These are phyloP conservation scores for Sonneratia caseolaris DNA, from an alignment of 345 rosid species.

Conservation along the genomic window DNA sequence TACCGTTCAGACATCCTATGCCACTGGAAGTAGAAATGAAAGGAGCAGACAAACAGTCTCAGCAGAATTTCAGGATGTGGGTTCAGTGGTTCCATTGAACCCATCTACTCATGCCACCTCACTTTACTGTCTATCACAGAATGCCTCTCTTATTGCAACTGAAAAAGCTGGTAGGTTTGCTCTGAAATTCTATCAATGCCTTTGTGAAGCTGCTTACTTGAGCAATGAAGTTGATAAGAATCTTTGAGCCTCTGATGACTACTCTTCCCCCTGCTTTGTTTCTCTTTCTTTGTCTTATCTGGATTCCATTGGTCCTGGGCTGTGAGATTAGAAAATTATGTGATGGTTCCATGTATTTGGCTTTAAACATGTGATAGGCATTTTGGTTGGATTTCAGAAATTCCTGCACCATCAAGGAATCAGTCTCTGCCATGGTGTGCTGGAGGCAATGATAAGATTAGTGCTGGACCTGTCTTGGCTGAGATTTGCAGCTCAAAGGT, in stretches of 20 bases:
- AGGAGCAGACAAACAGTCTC: constrained; percentile 30
- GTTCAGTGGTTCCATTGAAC: constrained; percentile 18
- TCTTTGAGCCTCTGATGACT: neutral
- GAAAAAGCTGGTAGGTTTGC: constrained; percentile 23
- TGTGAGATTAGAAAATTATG: neutral
- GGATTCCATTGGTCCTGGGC: neutral
- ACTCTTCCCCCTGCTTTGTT: neutral
- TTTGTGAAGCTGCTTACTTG: neutral
- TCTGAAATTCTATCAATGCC: neutral
- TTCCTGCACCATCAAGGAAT: constrained; percentile 18
- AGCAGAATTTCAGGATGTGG: constrained; percentile 33
- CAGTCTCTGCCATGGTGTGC: constrained; percentile 17
- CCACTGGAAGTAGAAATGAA: constrained; percentile 21
- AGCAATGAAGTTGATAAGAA: neutral
- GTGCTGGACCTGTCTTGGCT: constrained; percentile 21
- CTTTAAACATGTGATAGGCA: neutral
- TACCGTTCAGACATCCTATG: constrained; percentile 22
- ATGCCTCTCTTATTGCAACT: constrained; percentile 21
- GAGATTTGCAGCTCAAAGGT: constrained; percentile 16
- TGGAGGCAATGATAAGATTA: constrained; percentile 22
- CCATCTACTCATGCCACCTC: constrained; percentile 15
- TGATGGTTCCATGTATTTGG: neutral
- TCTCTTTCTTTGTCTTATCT: neutral
- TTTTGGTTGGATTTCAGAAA: constrained; percentile 21
- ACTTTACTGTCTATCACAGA: constrained; percentile 7